phyloP scores from a whole-genome alignment of 2,329 filamentous ascomycete species.

The Fusarium solani-melongenae region DNA sequence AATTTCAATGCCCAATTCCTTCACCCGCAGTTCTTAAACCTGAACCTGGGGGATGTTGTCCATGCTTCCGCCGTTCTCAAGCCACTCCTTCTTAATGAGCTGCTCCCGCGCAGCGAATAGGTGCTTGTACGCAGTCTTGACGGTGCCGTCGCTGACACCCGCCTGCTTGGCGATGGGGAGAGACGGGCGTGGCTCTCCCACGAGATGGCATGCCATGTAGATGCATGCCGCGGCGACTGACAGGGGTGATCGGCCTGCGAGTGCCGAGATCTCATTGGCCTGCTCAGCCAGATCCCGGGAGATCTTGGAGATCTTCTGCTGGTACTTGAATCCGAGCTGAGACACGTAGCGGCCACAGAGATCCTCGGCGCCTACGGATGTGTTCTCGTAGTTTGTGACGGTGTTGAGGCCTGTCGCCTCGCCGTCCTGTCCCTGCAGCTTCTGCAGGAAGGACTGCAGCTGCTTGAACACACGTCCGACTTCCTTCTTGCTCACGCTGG shows the following conservation, averaged over 20 bases:
- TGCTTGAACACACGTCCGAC: slow-evolving; percentile 96
- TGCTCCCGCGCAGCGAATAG: slow-evolving; percentile 80
- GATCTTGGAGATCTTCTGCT: slow-evolving; percentile 81
- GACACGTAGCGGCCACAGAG: slow-evolving; percentile 92
- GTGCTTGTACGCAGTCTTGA: slow-evolving; percentile 93
- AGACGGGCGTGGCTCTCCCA: slow-evolving; percentile 81
- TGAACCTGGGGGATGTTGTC: slow-evolving; percentile 71
- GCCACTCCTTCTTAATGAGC: slow-evolving; percentile 80
- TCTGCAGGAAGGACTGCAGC: slow-evolving; percentile 87
- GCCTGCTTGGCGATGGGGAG: slow-evolving; percentile 88
- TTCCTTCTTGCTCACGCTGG: slow-evolving; percentile 95
- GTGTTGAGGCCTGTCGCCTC: slow-evolving; percentile 61
- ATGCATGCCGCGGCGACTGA: slow-evolving; percentile 96
- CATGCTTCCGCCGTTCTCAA: slow-evolving; percentile 77
- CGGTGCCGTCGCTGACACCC: slow-evolving; percentile 95
- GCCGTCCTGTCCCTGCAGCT: slow-evolving; percentile 70
- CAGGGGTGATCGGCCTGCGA: slow-evolving; percentile 92
- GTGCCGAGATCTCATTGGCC: slow-evolving; percentile 79
- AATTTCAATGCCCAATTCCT: not conserved
- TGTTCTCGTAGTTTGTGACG: slow-evolving; percentile 78
- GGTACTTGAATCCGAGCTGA: slow-evolving; percentile 77
- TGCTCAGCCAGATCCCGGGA: slow-evolving; percentile 82
- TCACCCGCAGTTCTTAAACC: slow-evolving; percentile 32
- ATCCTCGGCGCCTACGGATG: slow-evolving; percentile 83
- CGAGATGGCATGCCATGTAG: slow-evolving; percentile 91